Conservation (phyloP, 768 basidiomycete species). For the Termitomyces sp. region DNA sequence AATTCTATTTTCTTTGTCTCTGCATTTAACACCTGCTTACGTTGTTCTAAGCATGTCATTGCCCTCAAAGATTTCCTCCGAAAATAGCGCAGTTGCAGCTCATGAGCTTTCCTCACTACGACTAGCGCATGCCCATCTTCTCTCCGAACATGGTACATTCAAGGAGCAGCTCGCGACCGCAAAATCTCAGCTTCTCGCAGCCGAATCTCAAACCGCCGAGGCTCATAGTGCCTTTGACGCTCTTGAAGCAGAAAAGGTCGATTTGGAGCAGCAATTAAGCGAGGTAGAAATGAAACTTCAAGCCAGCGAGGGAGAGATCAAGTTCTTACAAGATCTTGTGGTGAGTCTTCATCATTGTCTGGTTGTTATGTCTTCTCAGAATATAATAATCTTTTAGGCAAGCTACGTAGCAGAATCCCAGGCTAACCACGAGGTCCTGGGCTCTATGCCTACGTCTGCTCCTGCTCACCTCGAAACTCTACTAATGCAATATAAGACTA, state of each 20-base stretch:
- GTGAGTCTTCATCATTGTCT: neutral
- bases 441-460: neutral
- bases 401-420: slow-evolving; percentile 10
- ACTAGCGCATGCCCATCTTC: slow-evolving; percentile 52
- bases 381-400: neutral
- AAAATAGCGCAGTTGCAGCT: slow-evolving; percentile 34
- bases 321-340: slow-evolving; percentile 8
- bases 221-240: slow-evolving; percentile 1
- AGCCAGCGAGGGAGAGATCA: neutral
- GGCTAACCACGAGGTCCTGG: neutral
- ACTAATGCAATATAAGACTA: neutral
- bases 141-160: slow-evolving; percentile 64
- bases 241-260: slow-evolving; percentile 7
- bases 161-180: slow-evolving; percentile 40
- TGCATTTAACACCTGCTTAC: neutral
- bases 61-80: slow-evolving; percentile 12
- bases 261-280: neutral
- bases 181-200: slow-evolving; percentile 31
- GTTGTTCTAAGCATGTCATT: neutral
- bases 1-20: slow-evolving; percentile 9
- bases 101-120: slow-evolving; percentile 57
- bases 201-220: slow-evolving; percentile 27
- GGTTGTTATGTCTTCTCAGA: neutral
- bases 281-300: neutral
- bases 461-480: slow-evolving; percentile 4